These are phyloP conservation scores for Mucor indicus DNA, from an alignment of 371 early-diverging fungal species.

Conservation along the genomic window DNA sequence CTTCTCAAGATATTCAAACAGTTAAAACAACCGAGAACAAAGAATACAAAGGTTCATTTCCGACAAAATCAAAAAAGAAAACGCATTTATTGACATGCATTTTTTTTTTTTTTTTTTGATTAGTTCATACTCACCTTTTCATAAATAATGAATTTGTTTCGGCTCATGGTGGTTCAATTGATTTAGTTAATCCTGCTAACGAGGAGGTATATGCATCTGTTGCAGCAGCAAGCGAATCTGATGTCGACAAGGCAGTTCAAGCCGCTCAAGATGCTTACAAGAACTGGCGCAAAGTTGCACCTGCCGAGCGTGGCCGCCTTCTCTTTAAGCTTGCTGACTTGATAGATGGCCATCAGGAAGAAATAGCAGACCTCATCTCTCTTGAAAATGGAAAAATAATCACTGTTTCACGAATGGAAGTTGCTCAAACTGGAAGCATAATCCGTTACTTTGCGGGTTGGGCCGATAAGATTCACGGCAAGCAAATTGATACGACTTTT, in stretches of 20 bases:
- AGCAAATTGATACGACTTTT: conserved; percentile 12
- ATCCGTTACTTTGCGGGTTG: conserved; percentile 78
- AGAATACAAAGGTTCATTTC: conserved; percentile 15
- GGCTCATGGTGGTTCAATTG: conserved; percentile 47
- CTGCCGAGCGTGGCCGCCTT: conserved; percentile 33
- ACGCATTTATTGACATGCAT: too few relatives aligned
- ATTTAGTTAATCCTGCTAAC: conserved; percentile 64
- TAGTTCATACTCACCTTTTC: conserved; percentile 56
- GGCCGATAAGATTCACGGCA: conserved; percentile 32
- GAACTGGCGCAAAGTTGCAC: conserved; percentile 62
- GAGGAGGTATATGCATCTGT: conserved; percentile 66
- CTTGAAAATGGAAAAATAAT: conserved; percentile 81
- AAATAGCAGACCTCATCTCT: conserved; percentile 74
- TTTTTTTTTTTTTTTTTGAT: not conserved
- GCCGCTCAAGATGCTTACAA: conserved; percentile 68
- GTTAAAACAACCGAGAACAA: conserved; percentile 18
- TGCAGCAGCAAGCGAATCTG: conserved; percentile 62
- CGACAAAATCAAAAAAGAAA: too few relatives aligned
- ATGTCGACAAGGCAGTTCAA: conserved; percentile 71
- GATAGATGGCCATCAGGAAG: conserved; percentile 63
- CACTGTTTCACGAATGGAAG: conserved; percentile 55
- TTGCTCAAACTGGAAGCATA: conserved; percentile 59
- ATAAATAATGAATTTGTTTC: conserved; percentile 71
- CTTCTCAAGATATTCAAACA: conserved; percentile 23
- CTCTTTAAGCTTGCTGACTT: conserved; percentile 62